phyloP scores from a whole-genome alignment of 2,329 filamentous ascomycete genomes.

The Elsinoe ampelina region DNA sequence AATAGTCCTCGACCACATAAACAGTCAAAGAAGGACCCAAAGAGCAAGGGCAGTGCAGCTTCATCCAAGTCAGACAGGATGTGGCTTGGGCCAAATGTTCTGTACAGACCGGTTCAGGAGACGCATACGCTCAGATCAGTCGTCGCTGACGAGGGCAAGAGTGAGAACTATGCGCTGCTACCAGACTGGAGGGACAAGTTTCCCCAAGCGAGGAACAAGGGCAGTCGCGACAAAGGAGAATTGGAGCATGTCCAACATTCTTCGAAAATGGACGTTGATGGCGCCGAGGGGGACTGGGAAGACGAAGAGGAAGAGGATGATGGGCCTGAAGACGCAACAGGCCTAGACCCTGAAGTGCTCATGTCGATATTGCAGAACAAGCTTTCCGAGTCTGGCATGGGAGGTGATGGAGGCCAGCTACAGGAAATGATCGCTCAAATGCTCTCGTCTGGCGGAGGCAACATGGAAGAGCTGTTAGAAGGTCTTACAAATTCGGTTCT shows the following conservation, averaged over 20 bases:
- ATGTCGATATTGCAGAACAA: conserved; percentile 25
- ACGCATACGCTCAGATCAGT: neutral
- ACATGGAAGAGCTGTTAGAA: conserved; percentile 35
- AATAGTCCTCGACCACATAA: conserved; percentile 9
- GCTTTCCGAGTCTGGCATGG: conserved; percentile 24
- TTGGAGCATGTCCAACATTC: conserved; percentile 3
- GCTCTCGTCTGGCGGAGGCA: conserved; percentile 31
- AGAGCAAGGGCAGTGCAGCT: neutral
- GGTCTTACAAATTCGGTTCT: conserved; percentile 36
- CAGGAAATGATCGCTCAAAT: conserved; percentile 37
- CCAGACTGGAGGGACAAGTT: conserved; percentile 37
- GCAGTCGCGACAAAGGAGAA: conserved; percentile 14
- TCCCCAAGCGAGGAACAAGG: conserved; percentile 6
- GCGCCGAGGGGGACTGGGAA: conserved; percentile 17
- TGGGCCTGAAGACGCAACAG: conserved; percentile 15
- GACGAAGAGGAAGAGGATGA: conserved; percentile 15
- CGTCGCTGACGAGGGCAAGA: neutral
- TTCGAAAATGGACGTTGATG: conserved; percentile 15
- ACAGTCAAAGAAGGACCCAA: neutral
- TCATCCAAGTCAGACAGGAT: conserved; percentile 18
- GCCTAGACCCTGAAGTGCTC: conserved; percentile 32
- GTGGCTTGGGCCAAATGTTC: conserved; percentile 18
- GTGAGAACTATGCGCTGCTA: conserved; percentile 33
- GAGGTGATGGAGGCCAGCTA: neutral
- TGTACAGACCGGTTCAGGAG: neutral